Evolutionary conservation across 2,329 filamentous ascomycete genomes (phyloP).

Genomic region (Trichoderma sp.): DNA sequence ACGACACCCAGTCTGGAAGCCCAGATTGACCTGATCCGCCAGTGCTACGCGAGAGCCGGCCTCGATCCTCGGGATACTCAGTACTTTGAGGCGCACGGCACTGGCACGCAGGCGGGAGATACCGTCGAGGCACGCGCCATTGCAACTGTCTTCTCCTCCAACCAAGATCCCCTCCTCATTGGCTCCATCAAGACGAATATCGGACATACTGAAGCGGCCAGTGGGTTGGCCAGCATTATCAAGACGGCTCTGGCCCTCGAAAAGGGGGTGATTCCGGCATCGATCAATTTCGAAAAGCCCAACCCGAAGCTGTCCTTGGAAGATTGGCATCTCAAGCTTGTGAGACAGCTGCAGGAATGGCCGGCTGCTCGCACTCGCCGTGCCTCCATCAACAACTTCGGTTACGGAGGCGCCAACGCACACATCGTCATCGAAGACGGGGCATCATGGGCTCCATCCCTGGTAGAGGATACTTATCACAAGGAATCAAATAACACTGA

Average conservation of each 20-base stretch:
- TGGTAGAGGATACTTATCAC: neutral
- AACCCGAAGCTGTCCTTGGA: conserved; percentile 16
- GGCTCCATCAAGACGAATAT: neutral
- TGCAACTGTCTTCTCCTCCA: neutral
- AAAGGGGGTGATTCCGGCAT: conserved; percentile 4
- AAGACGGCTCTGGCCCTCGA: neutral
- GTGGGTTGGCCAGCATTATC: neutral
- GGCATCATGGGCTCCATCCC: neutral
- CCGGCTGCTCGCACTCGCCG: conserved; percentile 31
- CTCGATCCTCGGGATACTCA: neutral
- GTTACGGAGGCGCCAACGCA: conserved; percentile 31
- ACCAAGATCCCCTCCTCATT: neutral
- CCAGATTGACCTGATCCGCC: conserved; percentile 11
- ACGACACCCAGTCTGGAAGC: conserved; percentile 17
- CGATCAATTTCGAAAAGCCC: conserved; percentile 1
- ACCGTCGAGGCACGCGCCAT: conserved; percentile 20
- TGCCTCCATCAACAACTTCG: conserved; percentile 42
- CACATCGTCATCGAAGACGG: conserved; percentile 26
- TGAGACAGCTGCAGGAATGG: conserved; percentile 28
- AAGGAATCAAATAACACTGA: neutral
- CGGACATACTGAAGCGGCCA: neutral
- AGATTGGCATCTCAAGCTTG: conserved; percentile 32
- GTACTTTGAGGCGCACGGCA: conserved; percentile 26
- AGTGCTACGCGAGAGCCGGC: neutral
- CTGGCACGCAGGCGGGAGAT: conserved; percentile 46